Base-by-base conservation (phyloP, 1,284 basidiomycete species). In the Fomes fomentarius region DNA sequence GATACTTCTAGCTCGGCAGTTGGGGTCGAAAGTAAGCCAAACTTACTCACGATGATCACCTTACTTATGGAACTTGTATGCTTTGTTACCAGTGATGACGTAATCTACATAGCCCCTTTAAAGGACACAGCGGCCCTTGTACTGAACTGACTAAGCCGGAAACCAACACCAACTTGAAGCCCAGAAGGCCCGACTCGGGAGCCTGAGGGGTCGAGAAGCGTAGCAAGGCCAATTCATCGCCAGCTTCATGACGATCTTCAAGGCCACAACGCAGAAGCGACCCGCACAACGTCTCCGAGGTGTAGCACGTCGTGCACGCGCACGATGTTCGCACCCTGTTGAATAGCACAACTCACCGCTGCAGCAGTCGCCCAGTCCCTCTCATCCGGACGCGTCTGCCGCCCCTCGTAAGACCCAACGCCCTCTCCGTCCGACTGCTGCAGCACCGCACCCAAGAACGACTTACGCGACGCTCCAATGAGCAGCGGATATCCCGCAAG, bases 271-370 rank as follows among this genome's bases (percentile, higher is more conserved):
- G 77, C 81, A 45, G 78, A 76, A 1, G 78, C 72, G 37, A 88
- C 79, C 33, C 71, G 71, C 3, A 84, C 76, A 1, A 80, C 80
- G 58, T 90, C 87, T 14, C 73, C 70, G 74, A 94, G 89, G 54
- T 86, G 84, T 45, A 75, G 69, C 1, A 89, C 83, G 68, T 96
- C 91, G 70, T 99, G 96, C 2, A 97, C 94, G 21, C 96, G 75
- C 1, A 98, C 81, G 0, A 95, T 73, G 53, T 84, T 78, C 0
- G 84, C 85, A 0, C 87, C 85, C 64, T 91, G 88, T 58, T 88
- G 84, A 8, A 94, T 83, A 26, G 91, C 90, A 61, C 86, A 88
- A 0, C 87, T 74, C 28, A 93, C 88, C 3, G 89, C 83, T 0
- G 91, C 90, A 0, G 91, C 89, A 14, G 96, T 98, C 1, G 92